Evolutionary conservation across 257 asterid genomes (phyloP).

Genomic region (Dorcoceras hygrometricum): DNA sequence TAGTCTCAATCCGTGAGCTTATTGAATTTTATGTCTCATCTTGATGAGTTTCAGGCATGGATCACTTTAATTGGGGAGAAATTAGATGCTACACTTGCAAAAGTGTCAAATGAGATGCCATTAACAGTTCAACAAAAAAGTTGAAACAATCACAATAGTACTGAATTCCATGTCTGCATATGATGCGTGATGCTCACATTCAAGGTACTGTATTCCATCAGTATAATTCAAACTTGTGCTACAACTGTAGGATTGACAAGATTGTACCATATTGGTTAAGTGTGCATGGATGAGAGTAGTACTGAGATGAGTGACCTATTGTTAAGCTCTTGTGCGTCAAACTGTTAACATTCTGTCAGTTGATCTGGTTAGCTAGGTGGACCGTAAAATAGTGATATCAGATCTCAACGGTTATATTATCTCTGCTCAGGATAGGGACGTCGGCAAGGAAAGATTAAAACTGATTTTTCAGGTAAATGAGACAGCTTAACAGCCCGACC

Average conservation of each 20-base stretch:
- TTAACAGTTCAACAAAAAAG: slow-evolving; percentile 27
- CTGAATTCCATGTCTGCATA: slow-evolving; percentile 1
- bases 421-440: no score
- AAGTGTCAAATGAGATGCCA: slow-evolving; percentile 30
- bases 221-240: background rate
- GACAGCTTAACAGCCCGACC: no score
- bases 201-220: slow-evolving; percentile 22
- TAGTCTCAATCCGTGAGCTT: background rate
- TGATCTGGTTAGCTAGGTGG: no score
- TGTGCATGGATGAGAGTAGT: no score
- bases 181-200: slow-evolving; percentile 23
- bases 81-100: slow-evolving; percentile 72
- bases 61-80: slow-evolving; percentile 80
- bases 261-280: no score
- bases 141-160: slow-evolving; percentile 17
- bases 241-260: background rate
- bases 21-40: background rate
- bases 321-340: no score
- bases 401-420: no score
- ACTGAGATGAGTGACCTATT: no score
- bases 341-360: no score
- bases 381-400: no score
- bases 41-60: slow-evolving; percentile 66
- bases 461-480: no score
- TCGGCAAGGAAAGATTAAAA: no score